These are phyloP conservation scores for Ascochyta viciae-villosae DNA, from an alignment of 2,329 filamentous ascomycete genomes.

Conservation along the genomic window DNA sequence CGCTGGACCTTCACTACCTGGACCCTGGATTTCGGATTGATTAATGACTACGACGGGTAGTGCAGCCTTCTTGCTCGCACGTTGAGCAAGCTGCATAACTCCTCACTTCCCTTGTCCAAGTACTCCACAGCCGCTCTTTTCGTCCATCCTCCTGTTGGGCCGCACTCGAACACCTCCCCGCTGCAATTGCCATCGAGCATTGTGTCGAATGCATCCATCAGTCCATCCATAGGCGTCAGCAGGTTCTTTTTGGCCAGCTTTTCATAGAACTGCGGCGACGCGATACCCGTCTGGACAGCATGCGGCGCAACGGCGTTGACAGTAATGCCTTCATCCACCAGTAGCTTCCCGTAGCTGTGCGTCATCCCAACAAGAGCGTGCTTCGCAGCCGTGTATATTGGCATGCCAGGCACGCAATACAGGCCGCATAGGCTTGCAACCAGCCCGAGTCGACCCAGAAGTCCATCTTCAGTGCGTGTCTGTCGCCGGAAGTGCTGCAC, in stretches of 20 bases:
- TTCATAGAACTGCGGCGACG: slow-evolving; percentile 49
- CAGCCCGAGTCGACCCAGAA: slow-evolving; percentile 46
- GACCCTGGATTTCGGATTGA: neutral
- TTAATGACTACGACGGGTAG: neutral
- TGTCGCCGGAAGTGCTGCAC: slow-evolving; percentile 56
- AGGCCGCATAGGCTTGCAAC: slow-evolving; percentile 54
- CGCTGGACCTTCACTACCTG: no score
- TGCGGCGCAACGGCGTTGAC: slow-evolving; percentile 54
- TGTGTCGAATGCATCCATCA: slow-evolving; percentile 51
- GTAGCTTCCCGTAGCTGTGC: slow-evolving; percentile 51
- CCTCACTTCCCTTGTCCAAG: slow-evolving; percentile 40
- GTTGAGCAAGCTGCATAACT: slow-evolving; percentile 20
- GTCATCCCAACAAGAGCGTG: slow-evolving; percentile 51
- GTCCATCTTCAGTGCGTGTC: slow-evolving; percentile 31
- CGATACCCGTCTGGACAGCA: slow-evolving; percentile 52
- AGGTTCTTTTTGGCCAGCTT: slow-evolving; percentile 42
- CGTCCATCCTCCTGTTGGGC: slow-evolving; percentile 45
- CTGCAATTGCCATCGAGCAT: slow-evolving; percentile 46
- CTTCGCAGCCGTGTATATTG: slow-evolving; percentile 55
- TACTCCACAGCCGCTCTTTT: slow-evolving; percentile 39
- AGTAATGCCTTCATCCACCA: slow-evolving; percentile 50
- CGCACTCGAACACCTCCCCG: slow-evolving; percentile 53
- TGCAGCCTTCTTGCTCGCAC: slow-evolving; percentile 14
- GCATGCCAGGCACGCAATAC: slow-evolving; percentile 52
- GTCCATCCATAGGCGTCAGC: slow-evolving; percentile 50